Conservation (phyloP, 331 rosid genomes). For the Cydonia oblonga region DNA sequence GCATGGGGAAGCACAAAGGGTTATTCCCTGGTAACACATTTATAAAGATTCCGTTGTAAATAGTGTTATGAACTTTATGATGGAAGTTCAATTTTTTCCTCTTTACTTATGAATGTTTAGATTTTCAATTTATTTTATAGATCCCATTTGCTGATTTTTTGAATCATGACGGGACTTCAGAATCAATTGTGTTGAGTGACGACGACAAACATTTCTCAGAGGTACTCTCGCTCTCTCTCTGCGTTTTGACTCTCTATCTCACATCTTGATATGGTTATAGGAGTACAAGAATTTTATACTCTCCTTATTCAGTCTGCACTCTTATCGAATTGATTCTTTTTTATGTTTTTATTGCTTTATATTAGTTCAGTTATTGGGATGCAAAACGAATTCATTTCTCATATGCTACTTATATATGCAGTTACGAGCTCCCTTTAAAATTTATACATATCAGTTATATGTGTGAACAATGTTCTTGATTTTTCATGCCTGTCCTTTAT, state of each 20-base stretch:
- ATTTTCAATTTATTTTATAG: slow-evolving; percentile 25
- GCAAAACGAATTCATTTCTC: not conserved
- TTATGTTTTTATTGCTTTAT: not conserved
- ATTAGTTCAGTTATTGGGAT: not conserved
- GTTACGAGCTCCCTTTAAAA: no score
- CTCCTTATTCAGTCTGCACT: not conserved
- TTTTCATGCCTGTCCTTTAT: slow-evolving; percentile 5
- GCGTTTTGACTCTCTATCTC: not conserved
- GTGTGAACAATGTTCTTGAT: not conserved
- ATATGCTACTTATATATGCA: no score
- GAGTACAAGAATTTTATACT: not conserved
- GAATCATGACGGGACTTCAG: slow-evolving; percentile 56
- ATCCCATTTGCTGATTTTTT: slow-evolving; percentile 85
- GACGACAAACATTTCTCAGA: slow-evolving; percentile 54
- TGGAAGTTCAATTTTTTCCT: not conserved
- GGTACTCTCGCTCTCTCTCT: slow-evolving; percentile 23
- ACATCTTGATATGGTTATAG: not conserved
- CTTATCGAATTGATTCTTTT: not conserved
- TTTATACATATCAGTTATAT: no score
- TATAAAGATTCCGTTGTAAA: not conserved
- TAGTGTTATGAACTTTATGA: not conserved
- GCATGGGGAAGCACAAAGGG: slow-evolving; percentile 77
- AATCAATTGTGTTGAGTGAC: slow-evolving; percentile 58
- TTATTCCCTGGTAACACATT: slow-evolving; percentile 59
- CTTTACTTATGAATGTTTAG: not conserved